Evolutionary conservation across 75 land plant genomes (phyloP).

Genomic region (Sequoia sempervirens): DNA sequence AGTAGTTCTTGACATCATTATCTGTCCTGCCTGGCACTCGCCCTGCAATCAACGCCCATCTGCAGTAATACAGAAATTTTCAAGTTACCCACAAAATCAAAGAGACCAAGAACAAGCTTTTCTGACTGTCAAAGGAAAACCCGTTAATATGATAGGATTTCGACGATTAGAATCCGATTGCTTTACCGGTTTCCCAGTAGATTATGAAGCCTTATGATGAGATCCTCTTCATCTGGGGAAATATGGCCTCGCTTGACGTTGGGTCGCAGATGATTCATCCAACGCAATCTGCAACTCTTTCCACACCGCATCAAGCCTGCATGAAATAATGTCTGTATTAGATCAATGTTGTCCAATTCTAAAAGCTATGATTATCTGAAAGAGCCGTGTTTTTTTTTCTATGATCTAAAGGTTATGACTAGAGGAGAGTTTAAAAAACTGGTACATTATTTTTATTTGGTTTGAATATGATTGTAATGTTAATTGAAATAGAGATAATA

Average conservation of each 20-base stretch:
- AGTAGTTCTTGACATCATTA: too few relatives aligned
- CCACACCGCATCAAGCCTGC: conserved; percentile 3
- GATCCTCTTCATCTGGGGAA: conserved; percentile 10
- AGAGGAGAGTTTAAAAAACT: too few relatives aligned
- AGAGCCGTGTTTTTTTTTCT: background rate
- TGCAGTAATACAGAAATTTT: too few relatives aligned
- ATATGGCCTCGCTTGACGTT: conserved; percentile 8
- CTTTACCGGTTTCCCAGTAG: conserved; percentile 9
- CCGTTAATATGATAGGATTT: conserved; percentile 10
- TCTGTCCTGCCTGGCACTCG: too few relatives aligned
- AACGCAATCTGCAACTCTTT: conserved; percentile 8
- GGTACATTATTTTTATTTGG: too few relatives aligned
- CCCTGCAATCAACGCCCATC: too few relatives aligned
- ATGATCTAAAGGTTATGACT: background rate
- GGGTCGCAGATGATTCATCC: conserved; percentile 9
- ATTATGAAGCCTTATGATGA: conserved; percentile 7
- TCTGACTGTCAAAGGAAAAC: background rate
- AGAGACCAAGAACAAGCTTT: background rate
- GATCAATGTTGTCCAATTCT: background rate
- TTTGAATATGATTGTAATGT: too few relatives aligned
- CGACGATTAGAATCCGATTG: background rate
- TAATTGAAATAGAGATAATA: too few relatives aligned
- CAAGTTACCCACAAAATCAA: too few relatives aligned
- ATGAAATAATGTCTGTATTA: background rate
- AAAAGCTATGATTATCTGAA: background rate